Percentiles rank a stretch among this genome's conserved stretches.
Conservation (phyloP, 495 filamentous ascomycete species). For the Friedmanniomyces endolithicus region DNA sequence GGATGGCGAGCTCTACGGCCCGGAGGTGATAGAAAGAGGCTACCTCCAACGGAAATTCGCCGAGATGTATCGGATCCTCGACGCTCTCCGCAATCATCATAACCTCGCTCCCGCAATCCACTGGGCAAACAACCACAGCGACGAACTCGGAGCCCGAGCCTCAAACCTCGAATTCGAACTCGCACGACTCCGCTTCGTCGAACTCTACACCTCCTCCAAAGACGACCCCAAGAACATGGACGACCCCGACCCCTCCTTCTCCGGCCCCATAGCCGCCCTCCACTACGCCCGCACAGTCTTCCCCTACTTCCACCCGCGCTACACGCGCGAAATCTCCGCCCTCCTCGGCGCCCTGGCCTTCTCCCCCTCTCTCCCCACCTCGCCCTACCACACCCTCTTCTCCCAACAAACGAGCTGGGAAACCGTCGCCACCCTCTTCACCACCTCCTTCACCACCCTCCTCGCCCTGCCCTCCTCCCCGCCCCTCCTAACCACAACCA, state of each 20-base stretch:
- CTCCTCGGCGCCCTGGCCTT: constrained; percentile 68
- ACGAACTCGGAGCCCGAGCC: constrained; percentile 62
- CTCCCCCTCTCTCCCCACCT: constrained; percentile 49
- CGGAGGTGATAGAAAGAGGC: constrained; percentile 36
- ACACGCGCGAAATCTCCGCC: constrained; percentile 61
- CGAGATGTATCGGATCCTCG: constrained; percentile 81
- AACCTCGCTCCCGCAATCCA: constrained; percentile 72
- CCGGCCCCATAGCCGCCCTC: constrained; percentile 48
- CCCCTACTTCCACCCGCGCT: constrained; percentile 52
- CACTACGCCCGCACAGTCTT: constrained; percentile 60
- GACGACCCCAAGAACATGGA: constrained; percentile 18
- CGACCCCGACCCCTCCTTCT: background rate
- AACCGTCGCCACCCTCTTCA: constrained; percentile 73
- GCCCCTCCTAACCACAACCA: constrained; percentile 80
- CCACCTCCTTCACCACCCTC: constrained; percentile 86
- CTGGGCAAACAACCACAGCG: constrained; percentile 65
- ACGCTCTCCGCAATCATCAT: constrained; percentile 51
- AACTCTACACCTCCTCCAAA: constrained; percentile 48
- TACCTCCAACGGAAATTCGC: constrained; percentile 65
- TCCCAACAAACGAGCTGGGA: constrained; percentile 60
- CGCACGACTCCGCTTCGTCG: constrained; percentile 71
- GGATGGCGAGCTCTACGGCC: constrained; percentile 39
- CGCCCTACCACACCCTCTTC: constrained; percentile 69
- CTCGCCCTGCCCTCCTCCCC: constrained; percentile 77
- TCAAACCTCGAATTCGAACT: constrained; percentile 94